Percentiles rank a stretch among this genome's conserved stretches.
These are phyloP conservation scores for Setaria italica DNA, from an alignment of 202 grass and related monocot species.

Conservation along the genomic window DNA sequence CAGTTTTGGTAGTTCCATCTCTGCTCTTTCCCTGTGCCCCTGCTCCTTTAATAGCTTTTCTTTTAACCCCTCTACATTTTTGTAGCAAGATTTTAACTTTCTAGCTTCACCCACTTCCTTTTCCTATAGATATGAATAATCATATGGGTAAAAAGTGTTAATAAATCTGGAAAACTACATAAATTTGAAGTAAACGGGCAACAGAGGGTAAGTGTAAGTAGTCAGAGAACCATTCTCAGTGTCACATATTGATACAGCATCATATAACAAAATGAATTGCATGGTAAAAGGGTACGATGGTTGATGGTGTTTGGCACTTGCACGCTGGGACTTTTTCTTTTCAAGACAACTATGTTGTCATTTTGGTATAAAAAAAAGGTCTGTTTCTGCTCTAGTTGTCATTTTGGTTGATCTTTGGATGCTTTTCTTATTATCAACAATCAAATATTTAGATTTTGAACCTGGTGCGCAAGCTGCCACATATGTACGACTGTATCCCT, in stretches of 20 bases:
- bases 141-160: constrained; percentile 9
- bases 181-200: not conserved
- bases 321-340: no score
- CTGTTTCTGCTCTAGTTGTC: not conserved
- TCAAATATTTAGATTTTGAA: not conserved
- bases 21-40: constrained; percentile 59
- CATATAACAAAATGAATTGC: not conserved
- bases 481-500: not conserved
- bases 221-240: not conserved
- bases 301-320: not conserved
- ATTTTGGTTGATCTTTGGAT: not conserved
- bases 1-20: constrained; percentile 69
- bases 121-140: constrained; percentile 59
- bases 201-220: not conserved
- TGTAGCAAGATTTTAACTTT: constrained; percentile 67
- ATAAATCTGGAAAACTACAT: constrained; percentile 14
- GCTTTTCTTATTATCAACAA: not conserved
- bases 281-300: not conserved
- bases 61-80: constrained; percentile 63
- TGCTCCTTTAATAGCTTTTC: constrained; percentile 80
- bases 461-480: not conserved
- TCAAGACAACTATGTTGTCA: not conserved
- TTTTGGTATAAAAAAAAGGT: no score
- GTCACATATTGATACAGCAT: not conserved
- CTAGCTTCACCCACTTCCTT: constrained; percentile 71